phyloP scores from a whole-genome alignment of 257 asterid genomes.

The Scutellaria minor region DNA sequence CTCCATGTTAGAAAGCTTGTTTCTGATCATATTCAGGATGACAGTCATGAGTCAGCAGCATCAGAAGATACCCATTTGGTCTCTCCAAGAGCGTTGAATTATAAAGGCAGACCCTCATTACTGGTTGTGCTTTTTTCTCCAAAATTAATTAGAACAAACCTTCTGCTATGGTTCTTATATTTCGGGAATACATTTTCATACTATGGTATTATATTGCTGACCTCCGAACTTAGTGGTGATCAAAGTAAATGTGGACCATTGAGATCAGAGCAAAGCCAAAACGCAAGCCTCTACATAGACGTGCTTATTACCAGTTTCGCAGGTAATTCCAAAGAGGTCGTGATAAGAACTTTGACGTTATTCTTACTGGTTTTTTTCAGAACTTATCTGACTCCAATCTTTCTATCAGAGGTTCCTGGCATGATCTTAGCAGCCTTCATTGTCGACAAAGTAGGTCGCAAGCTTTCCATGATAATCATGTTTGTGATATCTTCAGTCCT shows the following conservation, averaged over 20 bases:
- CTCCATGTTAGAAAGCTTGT: constrained; percentile 48
- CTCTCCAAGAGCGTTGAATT: constrained; percentile 13
- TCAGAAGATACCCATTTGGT: constrained; percentile 41
- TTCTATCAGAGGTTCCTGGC: constrained; percentile 79
- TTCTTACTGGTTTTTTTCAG: neutral
- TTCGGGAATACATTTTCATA: constrained; percentile 71
- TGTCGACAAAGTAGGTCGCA: constrained; percentile 75
- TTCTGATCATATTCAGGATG: constrained; percentile 35
- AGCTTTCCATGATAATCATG: constrained; percentile 64
- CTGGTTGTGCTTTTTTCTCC: constrained; percentile 53
- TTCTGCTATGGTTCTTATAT: constrained; percentile 63
- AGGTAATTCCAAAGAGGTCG: constrained; percentile 43
- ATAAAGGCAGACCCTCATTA: constrained; percentile 43
- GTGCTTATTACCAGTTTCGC: constrained; percentile 75
- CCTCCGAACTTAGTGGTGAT: constrained; percentile 73
- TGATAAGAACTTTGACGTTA: neutral
- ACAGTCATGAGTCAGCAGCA: constrained; percentile 28
- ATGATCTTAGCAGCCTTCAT: constrained; percentile 59
- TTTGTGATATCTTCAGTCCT: constrained; percentile 46
- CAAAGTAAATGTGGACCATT: constrained; percentile 49
- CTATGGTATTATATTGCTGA: constrained; percentile 74
- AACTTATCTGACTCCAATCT: constrained; percentile 16
- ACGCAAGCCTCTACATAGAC: constrained; percentile 56
- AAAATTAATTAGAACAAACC: constrained; percentile 51
- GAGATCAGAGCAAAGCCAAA: constrained; percentile 32